Percentiles rank a stretch among this genome's conserved stretches.
Evolutionary conservation across 371 early-diverging fungal species (phyloP).

Genomic region (Rhizopus sp.): DNA sequence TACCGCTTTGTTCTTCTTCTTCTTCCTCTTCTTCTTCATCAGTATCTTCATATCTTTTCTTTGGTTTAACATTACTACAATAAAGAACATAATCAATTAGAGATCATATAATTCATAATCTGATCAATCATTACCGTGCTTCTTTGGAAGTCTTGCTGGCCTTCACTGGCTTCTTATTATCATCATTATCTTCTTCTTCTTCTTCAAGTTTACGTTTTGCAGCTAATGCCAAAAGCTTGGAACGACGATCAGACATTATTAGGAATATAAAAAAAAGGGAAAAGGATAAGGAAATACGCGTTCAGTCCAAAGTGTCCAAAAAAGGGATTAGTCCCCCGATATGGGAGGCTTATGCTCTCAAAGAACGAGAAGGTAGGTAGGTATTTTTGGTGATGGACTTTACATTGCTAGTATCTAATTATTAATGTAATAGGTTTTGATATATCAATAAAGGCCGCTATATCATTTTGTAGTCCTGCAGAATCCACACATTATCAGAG

Average conservation of each 20-base stretch:
- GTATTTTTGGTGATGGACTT: no score
- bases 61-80: constrained; percentile 11
- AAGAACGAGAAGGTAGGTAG: no score
- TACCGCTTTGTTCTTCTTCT: constrained; percentile 10
- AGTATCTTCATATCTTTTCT: constrained; percentile 13
- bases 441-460: no score
- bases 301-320: no score
- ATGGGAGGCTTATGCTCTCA: no score
- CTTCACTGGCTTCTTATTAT: constrained; percentile 1
- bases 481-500: no score
- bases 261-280: neutral
- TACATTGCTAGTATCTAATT: no score
- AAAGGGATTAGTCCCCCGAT: no score
- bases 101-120: neutral
- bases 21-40: constrained; percentile 18
- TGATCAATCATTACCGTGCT: neutral
- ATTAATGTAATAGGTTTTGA: no score
- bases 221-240: constrained; percentile 21
- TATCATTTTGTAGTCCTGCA: no score
- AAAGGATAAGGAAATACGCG: neutral
- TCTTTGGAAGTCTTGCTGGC: neutral
- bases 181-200: constrained; percentile 2
- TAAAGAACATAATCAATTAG: neutral
- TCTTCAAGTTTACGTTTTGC: constrained; percentile 17
- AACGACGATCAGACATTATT: constrained; percentile 21